Conservation (phyloP, 23 red algal species). For the Agarophyton chilense region DNA sequence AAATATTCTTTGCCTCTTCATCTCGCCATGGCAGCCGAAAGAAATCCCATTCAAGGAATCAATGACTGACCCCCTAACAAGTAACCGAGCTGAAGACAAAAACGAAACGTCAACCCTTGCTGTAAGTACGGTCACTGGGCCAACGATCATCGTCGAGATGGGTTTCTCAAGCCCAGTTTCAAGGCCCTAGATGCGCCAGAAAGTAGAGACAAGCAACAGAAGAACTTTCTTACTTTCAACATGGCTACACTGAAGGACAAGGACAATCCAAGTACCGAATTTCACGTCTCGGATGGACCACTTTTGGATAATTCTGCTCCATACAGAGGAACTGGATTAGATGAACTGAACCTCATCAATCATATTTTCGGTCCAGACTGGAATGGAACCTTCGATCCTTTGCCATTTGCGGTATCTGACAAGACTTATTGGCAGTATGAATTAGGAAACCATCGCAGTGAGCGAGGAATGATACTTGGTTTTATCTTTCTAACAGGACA, state of each 20-base stretch:
- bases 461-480: not conserved
- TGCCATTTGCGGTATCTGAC: not conserved
- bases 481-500: not conserved
- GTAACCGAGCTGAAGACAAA: not conserved
- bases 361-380: not conserved
- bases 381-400: not conserved
- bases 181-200: not conserved
- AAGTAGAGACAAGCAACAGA: not conserved
- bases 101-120: not conserved
- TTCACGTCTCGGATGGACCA: not conserved
- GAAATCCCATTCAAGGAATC: too few relatives aligned
- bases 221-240: slow-evolving; percentile 1
- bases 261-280: not conserved
- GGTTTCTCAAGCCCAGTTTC: not conserved
- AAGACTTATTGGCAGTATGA: not conserved
- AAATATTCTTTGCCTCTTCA: too few relatives aligned
- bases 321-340: not conserved
- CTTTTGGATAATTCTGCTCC: not conserved
- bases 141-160: not conserved
- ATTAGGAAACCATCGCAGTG: not conserved
- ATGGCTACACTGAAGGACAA: not conserved
- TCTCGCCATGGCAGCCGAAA: too few relatives aligned
- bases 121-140: not conserved
- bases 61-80: not conserved
- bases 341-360: not conserved